Evolutionary conservation across 306 rosid species (phyloP).

Genomic region (Sicyos edulis): DNA sequence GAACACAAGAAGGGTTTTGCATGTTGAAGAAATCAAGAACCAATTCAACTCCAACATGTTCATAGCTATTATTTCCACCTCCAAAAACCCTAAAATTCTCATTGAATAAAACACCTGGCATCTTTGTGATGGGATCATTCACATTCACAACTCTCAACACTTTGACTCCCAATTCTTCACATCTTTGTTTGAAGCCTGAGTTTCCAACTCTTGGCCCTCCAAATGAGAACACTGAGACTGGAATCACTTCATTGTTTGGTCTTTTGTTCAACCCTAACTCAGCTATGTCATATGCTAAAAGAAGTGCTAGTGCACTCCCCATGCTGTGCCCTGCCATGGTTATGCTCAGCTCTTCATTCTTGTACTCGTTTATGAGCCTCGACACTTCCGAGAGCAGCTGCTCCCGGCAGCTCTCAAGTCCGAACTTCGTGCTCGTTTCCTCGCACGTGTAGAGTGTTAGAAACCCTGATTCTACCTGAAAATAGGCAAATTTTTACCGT

Average conservation of each 20-base stretch:
- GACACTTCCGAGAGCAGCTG: conserved; percentile 79
- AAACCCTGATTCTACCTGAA: conserved; percentile 64
- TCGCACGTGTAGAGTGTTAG: conserved; percentile 67
- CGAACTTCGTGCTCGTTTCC: conserved; percentile 49
- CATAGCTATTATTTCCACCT: conserved; percentile 53
- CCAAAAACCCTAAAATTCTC: conserved; percentile 84
- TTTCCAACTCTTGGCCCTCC: conserved; percentile 94
- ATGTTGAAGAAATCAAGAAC: conserved; percentile 68
- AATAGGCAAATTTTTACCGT: not conserved
- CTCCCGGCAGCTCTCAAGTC: conserved; percentile 69
- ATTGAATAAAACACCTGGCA: conserved; percentile 76
- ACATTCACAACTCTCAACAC: conserved; percentile 63
- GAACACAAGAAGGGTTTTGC: conserved; percentile 86
- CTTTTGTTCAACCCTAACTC: conserved; percentile 59
- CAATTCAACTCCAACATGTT: conserved; percentile 86
- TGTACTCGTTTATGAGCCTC: conserved; percentile 43
- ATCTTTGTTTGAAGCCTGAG: conserved; percentile 51
- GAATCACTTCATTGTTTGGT: conserved; percentile 16
- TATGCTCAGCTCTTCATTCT: conserved; percentile 54
- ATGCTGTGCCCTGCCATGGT: conserved; percentile 85
- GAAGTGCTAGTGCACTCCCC: conserved; percentile 85
- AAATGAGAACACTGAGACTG: conserved; percentile 66
- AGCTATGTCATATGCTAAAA: conserved; percentile 76
- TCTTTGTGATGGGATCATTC: conserved; percentile 80
- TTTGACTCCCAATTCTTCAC: conserved; percentile 77